Evolutionary conservation across 2,329 filamentous ascomycete genomes (phyloP), one percentile per base, ranked within the genome.

Genomic region (Trichoderma sp.): DNA sequence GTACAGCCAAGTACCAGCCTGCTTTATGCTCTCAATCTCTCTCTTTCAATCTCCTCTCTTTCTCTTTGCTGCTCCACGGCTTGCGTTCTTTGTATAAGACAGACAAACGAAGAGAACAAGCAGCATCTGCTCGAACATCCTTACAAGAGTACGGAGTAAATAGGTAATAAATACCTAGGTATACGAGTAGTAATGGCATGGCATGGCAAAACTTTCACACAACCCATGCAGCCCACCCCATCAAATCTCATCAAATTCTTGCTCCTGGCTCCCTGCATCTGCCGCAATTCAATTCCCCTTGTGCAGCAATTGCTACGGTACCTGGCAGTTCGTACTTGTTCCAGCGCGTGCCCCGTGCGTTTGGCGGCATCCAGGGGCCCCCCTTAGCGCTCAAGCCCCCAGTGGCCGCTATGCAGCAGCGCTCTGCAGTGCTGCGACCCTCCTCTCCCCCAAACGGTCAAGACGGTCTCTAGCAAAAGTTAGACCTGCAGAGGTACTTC

Each of bases 241-340:
- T 59, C 57, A 59, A 59, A 59, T 59, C 57, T 59, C 57, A 53
- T 53, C 55, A 30, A 57, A 17, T 17, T 69, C 67, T 53, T 26
- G 30, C 47, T 59, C 70, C 57, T 32, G 61, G 64, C 71, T 66
- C 68, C 71, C 39, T 73, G 71, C 71, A 71, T 71, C 68, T 73
- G 71, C 71, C 68, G 57, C 67, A 62, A 62, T 28, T 26, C 43
- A n/a, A 43, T 50, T 23, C 53, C 57, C 57, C 39, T 26, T 30
- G 55, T 69, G 67, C 67, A 69, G 67, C 53, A 61, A 57, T 62
- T 69, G 55, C 67, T 17, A 62, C 67, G 67, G 67, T 69, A 69
- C 67, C 67, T 69, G 67, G 57, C 67, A 61, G 67, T 62, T 69
- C 67, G 67, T 69, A 69, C 30, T 53, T 69, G 20, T 36, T 62